Evolutionary conservation across 2,329 filamentous ascomycete species (phyloP), one percentile per base, ranked within the genome.

Genomic region (Sclerotinia spermophila): DNA sequence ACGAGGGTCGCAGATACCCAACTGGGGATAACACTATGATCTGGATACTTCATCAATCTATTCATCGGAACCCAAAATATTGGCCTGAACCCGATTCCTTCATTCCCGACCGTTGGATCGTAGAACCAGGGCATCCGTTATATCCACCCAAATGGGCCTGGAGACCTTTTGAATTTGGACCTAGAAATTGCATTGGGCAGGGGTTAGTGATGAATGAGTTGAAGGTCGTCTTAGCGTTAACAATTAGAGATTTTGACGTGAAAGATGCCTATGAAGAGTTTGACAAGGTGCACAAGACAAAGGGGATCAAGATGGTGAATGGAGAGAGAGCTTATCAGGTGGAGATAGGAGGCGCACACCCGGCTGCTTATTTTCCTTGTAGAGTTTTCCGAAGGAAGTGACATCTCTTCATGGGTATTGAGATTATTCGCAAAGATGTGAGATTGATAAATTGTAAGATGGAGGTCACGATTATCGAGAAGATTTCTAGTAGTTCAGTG

Each of bases 281-380:
- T 56, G 30, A 35, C 8, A 8, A 3, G n/a, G 15, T 19, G n/a
- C 13, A 60, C 7, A 30, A 30, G n/a, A 35, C 0, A 5, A 65
- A 38, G 42, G 27, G 21, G 7, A 13, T 40, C 4, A 51, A 51
- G 33, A 61, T 53, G 21, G 24, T 53, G 27, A 19, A 60, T 30
- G 71, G 64, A 19, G 69, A 61, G 58, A 48, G 62, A 45, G 72
- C 72, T 67, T 74, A 72, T 62, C 72, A 76, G 69, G 68, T 73
- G 30, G 33, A 74, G 30, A 44, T 6, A 27, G 53, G 55, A 15
- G 27, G 15, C 11, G 38, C 56, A 13, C 30, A 68, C 21, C 38
- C 55, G 15, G 55, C 40, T 33, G 55, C 51, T 48, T 5, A 44
- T 38, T 35, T 60, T 33, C 30, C 42, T 5, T 68, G 13, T 51